phyloP scores from a whole-genome alignment of 768 basidiomycete genomes.

The Cystobasidiopsis lactophilus region DNA sequence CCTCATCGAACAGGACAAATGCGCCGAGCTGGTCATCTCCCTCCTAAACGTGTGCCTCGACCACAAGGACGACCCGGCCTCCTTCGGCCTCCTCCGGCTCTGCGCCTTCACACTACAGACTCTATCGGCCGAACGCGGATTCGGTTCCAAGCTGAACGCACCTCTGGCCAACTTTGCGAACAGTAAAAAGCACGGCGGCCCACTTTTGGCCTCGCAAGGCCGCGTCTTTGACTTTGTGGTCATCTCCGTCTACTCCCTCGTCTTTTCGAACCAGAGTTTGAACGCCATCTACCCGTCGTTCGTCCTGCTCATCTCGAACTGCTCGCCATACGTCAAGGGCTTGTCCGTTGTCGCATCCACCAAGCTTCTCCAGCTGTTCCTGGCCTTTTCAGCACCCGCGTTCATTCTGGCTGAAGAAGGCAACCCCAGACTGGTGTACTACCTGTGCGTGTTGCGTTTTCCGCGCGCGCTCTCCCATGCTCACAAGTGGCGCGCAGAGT shows the following conservation, averaged over 20 bases:
- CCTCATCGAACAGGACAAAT: slow-evolving; percentile 56
- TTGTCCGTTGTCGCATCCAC: slow-evolving; percentile 61
- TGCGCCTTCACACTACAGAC: slow-evolving; percentile 81
- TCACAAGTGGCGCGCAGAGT: slow-evolving; percentile 25
- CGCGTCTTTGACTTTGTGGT: no score
- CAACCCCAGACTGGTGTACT: slow-evolving; percentile 76
- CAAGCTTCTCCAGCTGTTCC: slow-evolving; percentile 66
- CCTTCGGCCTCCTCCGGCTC: slow-evolving; percentile 72
- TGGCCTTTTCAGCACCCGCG: slow-evolving; percentile 67
- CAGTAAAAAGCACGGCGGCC: neutral
- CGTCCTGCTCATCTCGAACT: slow-evolving; percentile 70
- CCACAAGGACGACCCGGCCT: slow-evolving; percentile 69
- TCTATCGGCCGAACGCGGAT: slow-evolving; percentile 59
- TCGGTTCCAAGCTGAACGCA: slow-evolving; percentile 30
- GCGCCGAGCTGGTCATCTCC: slow-evolving; percentile 52
- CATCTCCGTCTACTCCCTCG: slow-evolving; percentile 69
- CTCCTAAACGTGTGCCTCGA: slow-evolving; percentile 62
- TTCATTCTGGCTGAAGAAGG: slow-evolving; percentile 87
- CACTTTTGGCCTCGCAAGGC: neutral
- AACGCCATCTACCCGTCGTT: slow-evolving; percentile 77
- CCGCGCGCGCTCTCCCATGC: slow-evolving; percentile 25
- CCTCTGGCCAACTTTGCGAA: neutral
- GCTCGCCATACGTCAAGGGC: slow-evolving; percentile 63
- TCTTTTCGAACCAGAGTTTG: slow-evolving; percentile 64
- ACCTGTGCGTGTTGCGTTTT: neutral